Conservation (phyloP, 2,329 filamentous ascomycete genomes). For the Exophiala xenobiotica region DNA sequence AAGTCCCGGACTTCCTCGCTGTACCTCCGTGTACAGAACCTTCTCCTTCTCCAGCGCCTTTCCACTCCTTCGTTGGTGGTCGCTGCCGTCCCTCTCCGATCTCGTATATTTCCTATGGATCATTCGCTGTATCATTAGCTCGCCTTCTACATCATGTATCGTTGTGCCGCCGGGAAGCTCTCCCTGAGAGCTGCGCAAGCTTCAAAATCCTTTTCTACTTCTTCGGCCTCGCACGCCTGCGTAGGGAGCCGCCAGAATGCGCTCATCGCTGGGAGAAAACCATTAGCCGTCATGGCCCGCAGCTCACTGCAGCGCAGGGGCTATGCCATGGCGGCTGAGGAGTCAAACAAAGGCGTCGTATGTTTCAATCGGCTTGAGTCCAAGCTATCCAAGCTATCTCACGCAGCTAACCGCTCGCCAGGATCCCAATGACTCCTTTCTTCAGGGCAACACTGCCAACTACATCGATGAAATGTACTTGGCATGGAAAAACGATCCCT, state of each 20-base stretch:
- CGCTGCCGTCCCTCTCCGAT: slow-evolving; percentile 6
- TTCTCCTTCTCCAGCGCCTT: background rate
- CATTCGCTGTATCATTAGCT: slow-evolving; percentile 25
- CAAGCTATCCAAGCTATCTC: slow-evolving; percentile 1
- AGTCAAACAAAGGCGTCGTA: slow-evolving; percentile 62
- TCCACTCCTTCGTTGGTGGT: slow-evolving; percentile 16
- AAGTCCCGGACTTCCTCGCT: slow-evolving; percentile 3
- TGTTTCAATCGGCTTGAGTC: slow-evolving; percentile 37
- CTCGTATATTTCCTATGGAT: slow-evolving; percentile 22
- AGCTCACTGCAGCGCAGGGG: slow-evolving; percentile 45
- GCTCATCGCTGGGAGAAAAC: slow-evolving; percentile 40
- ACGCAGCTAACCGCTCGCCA: slow-evolving; percentile 33
- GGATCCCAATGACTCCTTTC: slow-evolving; percentile 93
- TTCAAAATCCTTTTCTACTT: slow-evolving; percentile 20
- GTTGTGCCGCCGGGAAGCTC: slow-evolving; percentile 25
- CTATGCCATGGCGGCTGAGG: slow-evolving; percentile 61
- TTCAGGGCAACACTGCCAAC: slow-evolving; percentile 94
- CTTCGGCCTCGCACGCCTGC: slow-evolving; percentile 2
- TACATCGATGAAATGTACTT: slow-evolving; percentile 99
- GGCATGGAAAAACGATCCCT: slow-evolving; percentile 91
- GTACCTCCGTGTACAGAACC: background rate
- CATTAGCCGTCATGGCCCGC: slow-evolving; percentile 43
- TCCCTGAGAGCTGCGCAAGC: slow-evolving; percentile 20
- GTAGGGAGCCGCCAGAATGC: slow-evolving; percentile 22
- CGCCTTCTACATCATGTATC: slow-evolving; percentile 21